Evolutionary conservation across 73 alveolate species (phyloP), one percentile per base, ranked within the genome.

Genomic region (Breviolum minutum): DNA sequence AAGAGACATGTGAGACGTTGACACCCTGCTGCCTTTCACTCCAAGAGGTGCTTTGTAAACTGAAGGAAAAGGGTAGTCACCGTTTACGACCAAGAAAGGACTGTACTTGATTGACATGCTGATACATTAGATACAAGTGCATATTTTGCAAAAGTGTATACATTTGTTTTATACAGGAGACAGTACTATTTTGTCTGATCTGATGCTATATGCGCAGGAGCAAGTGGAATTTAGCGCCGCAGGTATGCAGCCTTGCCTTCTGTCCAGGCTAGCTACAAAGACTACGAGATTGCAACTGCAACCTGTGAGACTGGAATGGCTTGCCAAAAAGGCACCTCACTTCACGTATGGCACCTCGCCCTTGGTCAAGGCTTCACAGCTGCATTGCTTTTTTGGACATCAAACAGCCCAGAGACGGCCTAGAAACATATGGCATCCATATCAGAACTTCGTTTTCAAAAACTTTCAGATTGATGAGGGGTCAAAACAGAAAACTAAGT

Each of bases 301-400:
- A 79, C 48, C 87, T 12, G 63, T 29, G 87, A 79, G 66, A 32
- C 87, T 12, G 10, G 40, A 76, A n/a, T 71, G 13, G 13, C 5
- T 40, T 40, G 54, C 40, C 40, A 13, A 71, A 8, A 8, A 8
- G 85, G 22, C 10, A 24, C 30, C 40, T 89, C 96, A 89, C 96
- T 89, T 89, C 74, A 89, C 96, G 74, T 89, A 89, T 0, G 96
- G 96, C 96, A 89, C 96, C 48, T 89, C 96, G 74, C 96, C 96
- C 96, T 89, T 30, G 95, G 63, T 6, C 93, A 22, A n/a, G 87
- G 26, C n/a, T 14, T 73, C 83, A 24, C 32, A 24, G n/a, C 0
- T 40, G 89, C 40, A 48, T 32, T 40, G 5, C 22, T 6, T 14
- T 16, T 81, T 32, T 9, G 82, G 32, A 11, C 89, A 32, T 7